Evolutionary conservation across 441 rosid species (phyloP).

Genomic region (Monsonia emarginata): DNA sequence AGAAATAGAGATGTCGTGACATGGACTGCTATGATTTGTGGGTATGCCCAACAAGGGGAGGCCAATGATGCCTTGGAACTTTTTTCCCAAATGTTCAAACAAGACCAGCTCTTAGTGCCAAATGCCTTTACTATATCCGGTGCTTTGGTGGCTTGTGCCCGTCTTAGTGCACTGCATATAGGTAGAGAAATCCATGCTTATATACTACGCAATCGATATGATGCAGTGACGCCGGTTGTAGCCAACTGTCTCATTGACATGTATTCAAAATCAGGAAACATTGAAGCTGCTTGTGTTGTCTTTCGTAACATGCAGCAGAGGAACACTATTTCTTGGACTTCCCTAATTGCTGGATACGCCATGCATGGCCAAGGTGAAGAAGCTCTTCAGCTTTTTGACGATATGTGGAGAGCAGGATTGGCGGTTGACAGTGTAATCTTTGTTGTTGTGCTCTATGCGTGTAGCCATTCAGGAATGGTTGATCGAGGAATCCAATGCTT

Average conservation of each 20-base stretch:
- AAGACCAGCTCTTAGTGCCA: conserved; percentile 26
- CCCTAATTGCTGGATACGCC: conserved; percentile 42
- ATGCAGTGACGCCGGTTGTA: conserved; percentile 39
- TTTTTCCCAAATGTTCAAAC: conserved; percentile 60
- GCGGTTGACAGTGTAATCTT: conserved; percentile 30
- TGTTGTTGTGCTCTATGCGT: conserved; percentile 36
- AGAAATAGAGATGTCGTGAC: conserved; percentile 37
- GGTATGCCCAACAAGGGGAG: conserved; percentile 46
- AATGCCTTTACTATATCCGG: conserved; percentile 50
- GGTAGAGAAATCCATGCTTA: conserved; percentile 64
- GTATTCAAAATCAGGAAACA: conserved; percentile 61
- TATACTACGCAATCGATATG: conserved; percentile 36
- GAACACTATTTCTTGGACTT: conserved; percentile 44
- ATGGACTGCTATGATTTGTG: conserved; percentile 61
- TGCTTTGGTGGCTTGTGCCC: conserved; percentile 56
- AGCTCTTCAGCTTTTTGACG: conserved; percentile 30
- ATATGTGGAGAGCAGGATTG: conserved; percentile 27
- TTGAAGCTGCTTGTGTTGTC: conserved; percentile 33
- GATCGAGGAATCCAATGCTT: conserved; percentile 25
- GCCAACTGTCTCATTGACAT: conserved; percentile 56
- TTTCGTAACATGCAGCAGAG: conserved; percentile 36
- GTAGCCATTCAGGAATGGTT: conserved; percentile 43
- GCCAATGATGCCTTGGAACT: conserved; percentile 42
- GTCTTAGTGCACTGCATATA: conserved; percentile 35
- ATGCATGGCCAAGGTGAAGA: conserved; percentile 37